phyloP scores from a whole-genome alignment of 345 rosid genomes.

The Melaleuca alternifolia region DNA sequence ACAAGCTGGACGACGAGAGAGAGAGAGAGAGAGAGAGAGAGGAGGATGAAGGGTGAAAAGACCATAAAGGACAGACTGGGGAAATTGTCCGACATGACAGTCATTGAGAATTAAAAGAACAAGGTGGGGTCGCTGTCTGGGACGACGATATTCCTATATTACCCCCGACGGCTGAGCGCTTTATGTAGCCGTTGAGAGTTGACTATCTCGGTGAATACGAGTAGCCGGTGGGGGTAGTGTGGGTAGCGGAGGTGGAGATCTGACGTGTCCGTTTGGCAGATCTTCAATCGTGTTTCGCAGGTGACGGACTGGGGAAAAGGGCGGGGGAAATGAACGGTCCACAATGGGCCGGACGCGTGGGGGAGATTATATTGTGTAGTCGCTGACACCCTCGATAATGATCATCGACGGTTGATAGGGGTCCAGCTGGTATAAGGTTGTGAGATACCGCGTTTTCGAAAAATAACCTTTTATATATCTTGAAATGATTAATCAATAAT shows the following conservation, averaged over 20 bases:
- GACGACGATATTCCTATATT: neutral
- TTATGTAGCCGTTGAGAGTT: neutral
- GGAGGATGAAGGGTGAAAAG: neutral
- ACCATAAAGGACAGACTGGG: constrained; percentile 16
- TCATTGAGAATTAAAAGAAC: constrained; percentile 15
- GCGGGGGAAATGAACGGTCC: neutral
- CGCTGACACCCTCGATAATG: neutral
- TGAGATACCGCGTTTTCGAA: neutral
- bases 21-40: neutral
- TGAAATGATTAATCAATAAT: neutral
- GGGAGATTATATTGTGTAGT: neutral
- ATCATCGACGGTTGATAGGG: neutral
- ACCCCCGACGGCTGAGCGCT: neutral
- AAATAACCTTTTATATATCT: neutral
- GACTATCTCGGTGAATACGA: neutral
- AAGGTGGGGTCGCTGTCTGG: neutral
- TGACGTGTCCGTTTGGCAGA: neutral
- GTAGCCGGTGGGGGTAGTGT: neutral
- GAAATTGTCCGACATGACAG: neutral
- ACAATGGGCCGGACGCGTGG: neutral
- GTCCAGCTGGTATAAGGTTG: neutral
- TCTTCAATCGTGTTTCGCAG: neutral
- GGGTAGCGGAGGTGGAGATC: neutral
- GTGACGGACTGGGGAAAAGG: neutral
- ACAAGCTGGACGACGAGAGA: neutral